Evolutionary conservation across 2,329 filamentous ascomycete genomes (phyloP).

Genomic region (Dactylonectria estremocensis): DNA sequence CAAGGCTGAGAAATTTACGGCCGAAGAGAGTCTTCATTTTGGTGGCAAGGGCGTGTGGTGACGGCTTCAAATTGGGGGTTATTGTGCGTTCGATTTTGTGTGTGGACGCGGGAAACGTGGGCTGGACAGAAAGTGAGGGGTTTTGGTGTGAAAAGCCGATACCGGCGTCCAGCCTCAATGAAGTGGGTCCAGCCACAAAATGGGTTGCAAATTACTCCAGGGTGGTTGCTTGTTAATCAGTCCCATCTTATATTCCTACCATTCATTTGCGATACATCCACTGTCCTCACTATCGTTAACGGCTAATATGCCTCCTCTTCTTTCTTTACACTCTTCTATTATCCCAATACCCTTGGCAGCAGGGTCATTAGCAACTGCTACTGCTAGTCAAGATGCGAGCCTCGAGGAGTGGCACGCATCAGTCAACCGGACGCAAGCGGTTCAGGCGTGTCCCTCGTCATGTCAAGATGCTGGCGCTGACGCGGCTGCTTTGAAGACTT

Average conservation of each 20-base stretch:
- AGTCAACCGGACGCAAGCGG: not conserved
- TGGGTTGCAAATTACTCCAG: too few relatives aligned
- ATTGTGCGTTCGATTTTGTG: too few relatives aligned
- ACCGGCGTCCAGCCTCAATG: too few relatives aligned
- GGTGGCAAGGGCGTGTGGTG: too few relatives aligned
- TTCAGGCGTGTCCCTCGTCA: not conserved
- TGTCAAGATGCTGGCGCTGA: slow-evolving; percentile 5
- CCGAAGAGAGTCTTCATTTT: too few relatives aligned
- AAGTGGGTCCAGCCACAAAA: too few relatives aligned
- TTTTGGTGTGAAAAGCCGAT: too few relatives aligned
- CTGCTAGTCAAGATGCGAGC: slow-evolving; percentile 4
- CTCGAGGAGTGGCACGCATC: slow-evolving; percentile 3
- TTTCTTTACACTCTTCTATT: not conserved
- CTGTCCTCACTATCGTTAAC: not conserved
- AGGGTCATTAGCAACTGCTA: slow-evolving; percentile 5
- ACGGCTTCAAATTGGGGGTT: too few relatives aligned
- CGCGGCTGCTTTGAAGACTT: not conserved
- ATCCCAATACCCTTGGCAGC: slow-evolving; percentile 1
- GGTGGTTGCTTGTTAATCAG: too few relatives aligned
- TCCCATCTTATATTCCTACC: not conserved
- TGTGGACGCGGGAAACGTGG: too few relatives aligned
- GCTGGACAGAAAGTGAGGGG: too few relatives aligned
- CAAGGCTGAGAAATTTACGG: too few relatives aligned
- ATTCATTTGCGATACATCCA: not conserved
- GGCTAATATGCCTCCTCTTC: not conserved